These are phyloP conservation scores for Gelatoporia subvermispora DNA, from an alignment of 768 basidiomycete genomes.

Conservation along the genomic window DNA sequence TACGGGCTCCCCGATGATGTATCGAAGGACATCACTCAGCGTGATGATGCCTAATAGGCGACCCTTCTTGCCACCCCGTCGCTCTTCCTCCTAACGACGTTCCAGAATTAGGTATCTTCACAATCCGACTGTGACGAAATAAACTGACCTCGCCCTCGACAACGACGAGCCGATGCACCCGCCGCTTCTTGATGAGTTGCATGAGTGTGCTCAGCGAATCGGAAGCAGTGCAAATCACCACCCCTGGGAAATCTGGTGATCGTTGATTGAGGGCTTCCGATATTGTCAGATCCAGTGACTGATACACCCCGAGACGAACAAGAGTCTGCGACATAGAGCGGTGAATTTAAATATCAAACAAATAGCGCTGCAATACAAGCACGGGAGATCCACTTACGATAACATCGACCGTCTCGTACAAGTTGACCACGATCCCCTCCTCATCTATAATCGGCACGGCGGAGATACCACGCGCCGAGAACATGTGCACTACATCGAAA, in stretches of 20 bases:
- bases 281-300: constrained; percentile 92
- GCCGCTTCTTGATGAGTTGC: constrained; percentile 85
- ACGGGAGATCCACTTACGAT: constrained; percentile 63
- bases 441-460: constrained; percentile 96
- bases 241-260: constrained; percentile 92
- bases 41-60: constrained; percentile 83
- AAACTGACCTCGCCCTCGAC: constrained; percentile 80
- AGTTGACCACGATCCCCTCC: constrained; percentile 87
- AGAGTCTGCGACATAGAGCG: constrained; percentile 61
- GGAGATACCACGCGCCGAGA: constrained; percentile 90
- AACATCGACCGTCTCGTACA: constrained; percentile 99
- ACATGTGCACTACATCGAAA: constrained; percentile 98
- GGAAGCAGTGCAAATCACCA: constrained; percentile 89
- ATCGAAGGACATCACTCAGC: constrained; percentile 81
- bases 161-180: constrained; percentile 92
- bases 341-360: background rate
- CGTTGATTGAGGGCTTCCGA: constrained; percentile 89
- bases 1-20: constrained; percentile 61
- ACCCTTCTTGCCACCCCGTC: constrained; percentile 75
- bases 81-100: constrained; percentile 68
- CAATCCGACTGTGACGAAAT: background rate
- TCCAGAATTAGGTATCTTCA: background rate
- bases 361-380: constrained; percentile 3
- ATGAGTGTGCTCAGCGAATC: constrained; percentile 91
- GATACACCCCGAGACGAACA: constrained; percentile 90